A percentile compares a stretch with the other conserved stretches of the same genome.
These are phyloP conservation scores for Sungouiella thailandica DNA, from an alignment of 805 yeast genomes.

Conservation along the genomic window DNA sequence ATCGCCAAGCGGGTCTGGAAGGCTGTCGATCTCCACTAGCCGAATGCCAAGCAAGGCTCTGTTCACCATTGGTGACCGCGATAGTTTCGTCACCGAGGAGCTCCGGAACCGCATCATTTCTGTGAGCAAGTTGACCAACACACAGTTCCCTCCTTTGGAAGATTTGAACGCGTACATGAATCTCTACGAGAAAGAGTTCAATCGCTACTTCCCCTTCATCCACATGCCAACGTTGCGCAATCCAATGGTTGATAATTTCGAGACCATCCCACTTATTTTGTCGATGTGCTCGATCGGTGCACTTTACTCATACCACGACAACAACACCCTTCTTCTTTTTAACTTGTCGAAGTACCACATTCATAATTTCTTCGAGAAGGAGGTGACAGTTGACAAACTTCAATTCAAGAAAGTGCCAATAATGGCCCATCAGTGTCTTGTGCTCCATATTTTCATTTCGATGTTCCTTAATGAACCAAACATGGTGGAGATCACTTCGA, in stretches of 20 bases:
- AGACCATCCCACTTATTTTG: constrained; percentile 60
- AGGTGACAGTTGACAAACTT: constrained; percentile 39
- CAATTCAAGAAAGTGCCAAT: constrained; percentile 51
- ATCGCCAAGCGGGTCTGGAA: neutral
- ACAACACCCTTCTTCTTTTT: constrained; percentile 67
- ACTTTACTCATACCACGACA: constrained; percentile 71
- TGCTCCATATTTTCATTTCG: constrained; percentile 51
- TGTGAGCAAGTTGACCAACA: constrained; percentile 47
- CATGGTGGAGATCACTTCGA: constrained; percentile 46
- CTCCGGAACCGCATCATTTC: constrained; percentile 50
- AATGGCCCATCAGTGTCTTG: constrained; percentile 52
- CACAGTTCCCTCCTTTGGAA: constrained; percentile 67
- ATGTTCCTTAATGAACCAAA: constrained; percentile 51
- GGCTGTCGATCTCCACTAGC: constrained; percentile 1
- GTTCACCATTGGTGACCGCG: constrained; percentile 15
- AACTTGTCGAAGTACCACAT: constrained; percentile 63
- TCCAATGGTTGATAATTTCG: constrained; percentile 36
- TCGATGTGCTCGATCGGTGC: constrained; percentile 91
- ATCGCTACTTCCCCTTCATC: constrained; percentile 78
- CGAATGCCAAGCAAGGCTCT: constrained; percentile 9
- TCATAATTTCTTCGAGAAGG: constrained; percentile 58
- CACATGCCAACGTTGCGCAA: constrained; percentile 58
- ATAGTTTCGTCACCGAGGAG: constrained; percentile 42
- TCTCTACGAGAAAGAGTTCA: constrained; percentile 74
- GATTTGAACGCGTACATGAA: constrained; percentile 74